Conservation (phyloP, 2,329 filamentous ascomycete species). For the Clonostachys sp. region DNA sequence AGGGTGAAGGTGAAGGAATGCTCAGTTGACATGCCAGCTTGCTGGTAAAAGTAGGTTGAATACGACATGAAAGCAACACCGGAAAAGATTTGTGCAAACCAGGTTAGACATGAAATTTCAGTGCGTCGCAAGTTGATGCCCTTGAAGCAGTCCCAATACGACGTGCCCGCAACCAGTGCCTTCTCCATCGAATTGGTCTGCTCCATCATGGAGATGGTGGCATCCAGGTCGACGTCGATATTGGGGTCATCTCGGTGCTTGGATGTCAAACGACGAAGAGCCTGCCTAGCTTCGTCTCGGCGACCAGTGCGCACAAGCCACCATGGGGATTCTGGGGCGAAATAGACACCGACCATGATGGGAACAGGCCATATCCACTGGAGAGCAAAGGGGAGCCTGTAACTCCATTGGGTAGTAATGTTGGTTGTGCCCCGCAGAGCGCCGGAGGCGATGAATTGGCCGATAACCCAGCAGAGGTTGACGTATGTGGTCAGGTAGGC, state of each 20-base stretch:
- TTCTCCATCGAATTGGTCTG: conserved; percentile 48
- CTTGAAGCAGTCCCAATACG: conserved; percentile 37
- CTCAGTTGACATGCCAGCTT: conserved; percentile 27
- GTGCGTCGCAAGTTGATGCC: conserved; percentile 35
- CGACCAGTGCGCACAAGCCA: conserved; percentile 29
- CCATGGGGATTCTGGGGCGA: conserved; percentile 24
- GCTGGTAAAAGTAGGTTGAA: conserved; percentile 34
- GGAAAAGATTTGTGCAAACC: conserved; percentile 26
- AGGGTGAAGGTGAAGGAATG: conserved; percentile 30
- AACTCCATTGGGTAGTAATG: conserved; percentile 20
- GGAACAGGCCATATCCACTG: conserved; percentile 25
- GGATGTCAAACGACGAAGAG: conserved; percentile 58
- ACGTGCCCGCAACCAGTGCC: conserved; percentile 6
- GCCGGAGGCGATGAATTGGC: conserved; percentile 30
- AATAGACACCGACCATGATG: conserved; percentile 13
- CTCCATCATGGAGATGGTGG: conserved; percentile 51
- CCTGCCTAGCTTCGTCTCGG: conserved; percentile 31
- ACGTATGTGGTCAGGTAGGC: conserved; percentile 16
- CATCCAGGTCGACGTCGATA: conserved; percentile 6
- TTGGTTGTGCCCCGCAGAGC: conserved; percentile 21
- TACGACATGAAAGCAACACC: conserved; percentile 25
- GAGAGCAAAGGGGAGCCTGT: conserved; percentile 26
- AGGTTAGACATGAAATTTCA: conserved; percentile 27
- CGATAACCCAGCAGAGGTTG: conserved; percentile 11
- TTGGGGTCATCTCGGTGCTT: not conserved